Evolutionary conservation across 345 rosid genomes (phyloP).

Genomic region (Populus tremula): DNA sequence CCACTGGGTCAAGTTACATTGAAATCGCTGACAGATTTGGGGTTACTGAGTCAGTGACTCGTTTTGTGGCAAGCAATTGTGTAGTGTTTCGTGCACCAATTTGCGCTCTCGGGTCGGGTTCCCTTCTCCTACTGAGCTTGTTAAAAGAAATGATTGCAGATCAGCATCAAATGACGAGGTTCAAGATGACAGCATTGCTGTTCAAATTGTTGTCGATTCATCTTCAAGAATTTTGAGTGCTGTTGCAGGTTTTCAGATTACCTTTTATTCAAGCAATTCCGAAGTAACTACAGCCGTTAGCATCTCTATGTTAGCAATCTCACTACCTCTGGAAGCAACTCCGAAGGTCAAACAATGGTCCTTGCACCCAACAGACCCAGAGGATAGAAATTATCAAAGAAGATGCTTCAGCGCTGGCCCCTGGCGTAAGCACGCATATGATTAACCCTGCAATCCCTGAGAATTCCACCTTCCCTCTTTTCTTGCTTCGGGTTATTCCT

Average conservation of each 20-base stretch:
- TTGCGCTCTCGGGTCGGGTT: constrained; percentile 69
- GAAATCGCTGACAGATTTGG: constrained; percentile 53
- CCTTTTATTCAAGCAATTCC: neutral
- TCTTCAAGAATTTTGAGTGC: constrained; percentile 51
- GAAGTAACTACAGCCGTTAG: neutral
- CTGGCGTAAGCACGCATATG: neutral
- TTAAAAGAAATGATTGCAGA: constrained; percentile 8
- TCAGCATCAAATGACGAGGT: neutral
- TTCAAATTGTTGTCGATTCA: constrained; percentile 62
- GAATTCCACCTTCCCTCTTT: neutral
- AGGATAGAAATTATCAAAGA: neutral
- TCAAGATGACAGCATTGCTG: constrained; percentile 36
- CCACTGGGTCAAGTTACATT: constrained; percentile 46
- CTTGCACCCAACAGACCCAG: neutral
- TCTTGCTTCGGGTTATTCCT: neutral
- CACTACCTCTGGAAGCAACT: neutral
- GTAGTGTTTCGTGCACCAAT: constrained; percentile 70
- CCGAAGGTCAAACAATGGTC: neutral
- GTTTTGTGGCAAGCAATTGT: constrained; percentile 62
- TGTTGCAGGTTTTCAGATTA: constrained; percentile 38
- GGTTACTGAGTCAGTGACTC: constrained; percentile 54
- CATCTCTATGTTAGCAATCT: neutral
- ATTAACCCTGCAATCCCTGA: neutral
- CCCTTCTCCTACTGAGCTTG: constrained; percentile 46
- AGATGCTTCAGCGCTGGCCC: neutral